Percentiles rank a stretch among this genome's conserved stretches.
phyloP scores from a whole-genome alignment of 352 stramenopile species.

The Plasmopara muralis region DNA sequence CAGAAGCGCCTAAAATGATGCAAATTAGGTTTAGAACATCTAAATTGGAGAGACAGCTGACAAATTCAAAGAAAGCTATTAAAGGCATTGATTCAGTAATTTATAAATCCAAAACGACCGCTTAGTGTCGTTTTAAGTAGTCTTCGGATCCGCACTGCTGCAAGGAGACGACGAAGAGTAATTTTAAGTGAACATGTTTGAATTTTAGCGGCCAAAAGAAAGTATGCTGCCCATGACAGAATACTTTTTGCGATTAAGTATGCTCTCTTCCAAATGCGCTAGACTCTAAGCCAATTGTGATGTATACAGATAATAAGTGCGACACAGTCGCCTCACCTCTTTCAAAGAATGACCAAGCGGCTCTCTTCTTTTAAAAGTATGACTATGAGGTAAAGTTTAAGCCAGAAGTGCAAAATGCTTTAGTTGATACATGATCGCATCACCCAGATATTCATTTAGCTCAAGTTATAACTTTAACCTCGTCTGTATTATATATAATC shows the following conservation, averaged over 20 bases:
- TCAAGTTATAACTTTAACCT: neutral
- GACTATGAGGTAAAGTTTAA: neutral
- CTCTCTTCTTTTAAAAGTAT: neutral
- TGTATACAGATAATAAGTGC: neutral
- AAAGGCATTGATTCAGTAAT: too few relatives aligned
- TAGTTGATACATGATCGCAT: neutral
- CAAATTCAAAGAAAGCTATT: too few relatives aligned
- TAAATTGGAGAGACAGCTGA: neutral
- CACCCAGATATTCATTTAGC: neutral
- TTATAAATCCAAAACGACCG: too few relatives aligned
- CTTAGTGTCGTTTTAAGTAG: too few relatives aligned
- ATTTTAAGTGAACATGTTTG: too few relatives aligned
- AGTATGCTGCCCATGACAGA: neutral
- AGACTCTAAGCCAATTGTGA: neutral
- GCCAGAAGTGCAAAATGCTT: neutral
- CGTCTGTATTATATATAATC: neutral
- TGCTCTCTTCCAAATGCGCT: too few relatives aligned
- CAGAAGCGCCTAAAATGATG: neutral
- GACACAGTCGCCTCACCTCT: neutral
- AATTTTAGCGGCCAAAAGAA: too few relatives aligned
- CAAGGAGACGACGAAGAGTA: too few relatives aligned
- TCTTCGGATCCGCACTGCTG: too few relatives aligned
- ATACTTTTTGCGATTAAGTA: neutral
- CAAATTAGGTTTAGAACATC: neutral
- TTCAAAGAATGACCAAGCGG: neutral